Evolutionary conservation across 2,329 filamentous ascomycete genomes (phyloP), one percentile per base, ranked within the genome.

Genomic region (Fusarium fujikuroi): DNA sequence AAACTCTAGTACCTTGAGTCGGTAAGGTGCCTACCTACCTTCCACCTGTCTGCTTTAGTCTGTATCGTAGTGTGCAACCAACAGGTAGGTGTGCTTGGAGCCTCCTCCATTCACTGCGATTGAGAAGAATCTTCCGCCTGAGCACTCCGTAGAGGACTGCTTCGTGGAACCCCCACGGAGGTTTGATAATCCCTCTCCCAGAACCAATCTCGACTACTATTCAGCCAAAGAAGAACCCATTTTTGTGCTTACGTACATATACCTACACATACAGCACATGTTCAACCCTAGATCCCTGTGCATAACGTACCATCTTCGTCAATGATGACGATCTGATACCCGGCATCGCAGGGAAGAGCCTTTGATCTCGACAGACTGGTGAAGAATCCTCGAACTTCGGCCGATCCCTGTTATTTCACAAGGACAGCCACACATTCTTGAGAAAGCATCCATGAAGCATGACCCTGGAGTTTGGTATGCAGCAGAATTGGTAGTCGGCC

Each of bases 311-410:
- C 40, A 30, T 36, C 37, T 28, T 37, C 59, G 44, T 44, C 19
- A 43, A n/a, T 56, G n/a, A 44, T 46, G 65, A 54, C 54, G 60
- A 70, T 70, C 66, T 50, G 39, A 57, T 70, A 66, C 44, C 44
- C 49, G 66, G 57, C 19, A 23, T 56, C 54, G 28, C 36, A 59
- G 11, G 36, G 53, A 56, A 54, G 30, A 39, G 54, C 19, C 30
- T n/a, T 60, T 56, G 39, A 47, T 39, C 46, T 37, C 23, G 34
- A 37, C 18, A 34, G 53, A 28, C n/a, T 43, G 28, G 25, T 54
- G 18, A 47, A 64, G 39, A 42, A 53, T 53, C 57, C 23, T 39
- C n/a, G 28, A 36, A 34, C 30, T 34, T 37, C 34, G 37, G 23
- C 28, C 34, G 21, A 59, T 46, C 60, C 40, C 23, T 62, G 25